Base-by-base conservation (phyloP, 768 basidiomycete genomes). In the Pleurotus giganteus region DNA sequence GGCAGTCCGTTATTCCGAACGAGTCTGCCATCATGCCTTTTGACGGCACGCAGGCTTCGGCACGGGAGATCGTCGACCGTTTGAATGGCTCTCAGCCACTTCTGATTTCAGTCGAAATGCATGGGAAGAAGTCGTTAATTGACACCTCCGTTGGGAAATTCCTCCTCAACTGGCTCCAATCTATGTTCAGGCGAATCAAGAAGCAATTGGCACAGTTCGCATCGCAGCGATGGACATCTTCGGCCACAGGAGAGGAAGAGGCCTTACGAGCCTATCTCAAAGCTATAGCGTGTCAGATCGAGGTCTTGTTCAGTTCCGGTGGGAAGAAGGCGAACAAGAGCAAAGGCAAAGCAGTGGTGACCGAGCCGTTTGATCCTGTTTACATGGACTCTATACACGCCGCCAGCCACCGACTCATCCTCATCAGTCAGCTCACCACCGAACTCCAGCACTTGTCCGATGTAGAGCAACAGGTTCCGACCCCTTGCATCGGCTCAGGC, bases 1-100 rank as follows among this genome's bases (percentile, higher is more conserved):
- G 57, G 57, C 28, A 28, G 8, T 17, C 19, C 7, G 43, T 55
- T 32, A 29, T 51, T 13, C 29, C 7, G 1, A 6, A 4, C 6
- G 34, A 26, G 7, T 47, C 52, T 11, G 6, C 11, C 21, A 29
- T 51, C 42, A 31, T 6, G 29, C 31, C 45, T 8, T 58, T 58
- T 53, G 31, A 27, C 23, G 26, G 17, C 17, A 50, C 44, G 37
- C 29, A 9, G 6, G 24, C 39, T 4, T 45, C 50, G 7, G 56
- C 56, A 8, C 53, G 56, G 56, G 19, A n/a, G 11, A 53, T 53
- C 19, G 31, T 46, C 28, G 50, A 45, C 50, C 12, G 24, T 15
- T 29, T 55, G 49, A 19, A 4, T n/a, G 9, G 28, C 4, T 46
- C 42, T 11, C 27, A 19, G 5, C n/a, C 43, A 1, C 46, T 47